Evolutionary conservation across 2,329 filamentous ascomycete genomes (phyloP).

Genomic region (Scorias spongiosa): DNA sequence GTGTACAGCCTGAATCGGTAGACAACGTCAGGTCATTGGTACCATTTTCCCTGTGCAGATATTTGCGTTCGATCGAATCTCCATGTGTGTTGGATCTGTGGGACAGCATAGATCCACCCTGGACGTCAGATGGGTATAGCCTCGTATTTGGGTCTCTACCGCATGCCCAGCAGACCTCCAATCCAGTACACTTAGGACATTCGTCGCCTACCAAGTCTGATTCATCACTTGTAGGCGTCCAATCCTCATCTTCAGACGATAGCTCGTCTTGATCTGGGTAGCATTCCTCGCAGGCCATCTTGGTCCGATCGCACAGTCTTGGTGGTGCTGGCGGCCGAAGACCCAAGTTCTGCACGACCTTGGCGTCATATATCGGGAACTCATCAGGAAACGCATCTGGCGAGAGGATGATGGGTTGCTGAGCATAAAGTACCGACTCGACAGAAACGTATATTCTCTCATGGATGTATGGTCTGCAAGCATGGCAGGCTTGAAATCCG

Average conservation of each 20-base stretch:
- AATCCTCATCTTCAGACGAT: slow-evolving; percentile 9
- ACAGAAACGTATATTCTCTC: slow-evolving; percentile 33
- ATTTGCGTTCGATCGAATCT: too few species aligned
- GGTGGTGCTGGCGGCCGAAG: slow-evolving; percentile 6
- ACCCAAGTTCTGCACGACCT: slow-evolving; percentile 21
- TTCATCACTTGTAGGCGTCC: slow-evolving; percentile 6
- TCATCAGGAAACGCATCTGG: slow-evolving; percentile 15
- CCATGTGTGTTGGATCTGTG: too few species aligned
- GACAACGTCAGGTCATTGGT: neutral
- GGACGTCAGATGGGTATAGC: neutral
- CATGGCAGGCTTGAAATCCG: slow-evolving; percentile 31
- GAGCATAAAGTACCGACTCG: slow-evolving; percentile 25
- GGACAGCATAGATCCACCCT: neutral
- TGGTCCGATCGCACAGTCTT: neutral
- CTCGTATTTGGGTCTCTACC: neutral
- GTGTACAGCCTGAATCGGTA: too few species aligned
- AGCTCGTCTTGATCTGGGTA: neutral
- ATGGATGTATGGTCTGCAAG: slow-evolving; percentile 35
- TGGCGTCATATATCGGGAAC: slow-evolving; percentile 23
- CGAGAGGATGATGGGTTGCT: slow-evolving; percentile 15
- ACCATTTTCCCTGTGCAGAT: neutral
- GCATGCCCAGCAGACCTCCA: neutral
- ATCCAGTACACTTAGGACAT: neutral
- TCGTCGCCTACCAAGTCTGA: neutral
- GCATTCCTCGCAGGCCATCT: slow-evolving; percentile 4